These are phyloP conservation scores for Pythium vanterpoolii DNA, from an alignment of 352 stramenopile genomes.

Conservation along the genomic window DNA sequence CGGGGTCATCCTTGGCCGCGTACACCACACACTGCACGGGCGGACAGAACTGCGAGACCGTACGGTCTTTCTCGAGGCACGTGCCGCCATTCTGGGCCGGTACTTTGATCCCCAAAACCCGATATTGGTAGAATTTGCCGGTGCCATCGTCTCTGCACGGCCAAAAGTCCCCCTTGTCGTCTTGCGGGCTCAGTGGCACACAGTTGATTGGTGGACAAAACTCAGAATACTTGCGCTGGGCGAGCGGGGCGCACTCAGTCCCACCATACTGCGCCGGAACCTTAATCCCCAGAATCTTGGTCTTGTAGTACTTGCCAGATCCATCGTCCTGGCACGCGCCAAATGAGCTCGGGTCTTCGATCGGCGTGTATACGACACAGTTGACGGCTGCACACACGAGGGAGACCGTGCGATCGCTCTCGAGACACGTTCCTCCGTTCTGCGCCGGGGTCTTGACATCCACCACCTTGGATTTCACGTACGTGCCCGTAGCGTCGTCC, in stretches of 20 bases:
- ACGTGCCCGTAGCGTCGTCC: background rate
- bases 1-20: background rate
- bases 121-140: background rate
- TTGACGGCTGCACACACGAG: too few relatives aligned
- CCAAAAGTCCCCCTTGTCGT: background rate
- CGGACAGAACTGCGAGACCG: background rate
- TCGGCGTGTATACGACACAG: background rate
- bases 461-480: background rate
- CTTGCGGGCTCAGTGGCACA: background rate
- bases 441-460: background rate
- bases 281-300: conserved; percentile 1
- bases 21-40: background rate
- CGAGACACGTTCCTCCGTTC: conserved; percentile 1
- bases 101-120: background rate
- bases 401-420: background rate
- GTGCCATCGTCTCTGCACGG: background rate
- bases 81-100: background rate
- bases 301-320: background rate
- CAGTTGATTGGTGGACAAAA: background rate
- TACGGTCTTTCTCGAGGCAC: background rate
- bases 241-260: background rate
- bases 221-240: background rate
- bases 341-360: background rate
- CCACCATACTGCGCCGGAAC: background rate
- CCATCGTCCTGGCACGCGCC: background rate